Base-by-base conservation (phyloP, 495 filamentous ascomycete species). In the Tetracladium setigerum region DNA sequence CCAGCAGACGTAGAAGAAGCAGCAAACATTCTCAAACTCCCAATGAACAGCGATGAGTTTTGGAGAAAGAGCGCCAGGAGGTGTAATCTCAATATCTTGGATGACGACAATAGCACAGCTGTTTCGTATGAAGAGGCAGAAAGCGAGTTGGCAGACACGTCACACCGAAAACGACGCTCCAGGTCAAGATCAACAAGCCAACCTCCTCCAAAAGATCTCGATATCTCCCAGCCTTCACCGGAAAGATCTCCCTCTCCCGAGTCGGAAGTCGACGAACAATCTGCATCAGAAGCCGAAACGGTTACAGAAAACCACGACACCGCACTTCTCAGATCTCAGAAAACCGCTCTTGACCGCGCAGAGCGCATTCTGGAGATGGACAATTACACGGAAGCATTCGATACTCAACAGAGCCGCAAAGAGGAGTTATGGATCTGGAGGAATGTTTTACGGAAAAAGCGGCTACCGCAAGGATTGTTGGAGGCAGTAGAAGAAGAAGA, bases 1-100 rank as follows among this genome's bases (percentile, higher is more conserved):
- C 52, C 44, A 3, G 61, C 66, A 35, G 89, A 95, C 56, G 84
- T 91, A 1, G 56, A 66, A 17, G 78, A 83, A 1, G 86, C 87
- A 0, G 59, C 79, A 2, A 66, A 81, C 10, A 73, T 76, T 1
- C 60, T 86, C 0, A 67, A 72, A 0, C 50, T 86, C 46, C 53
- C 64, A 30, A 38, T 45, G 4, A 62, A 77, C 41, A 61, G 57
- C 6, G 54, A 54, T 12, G 63, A 77, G 11, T 81, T 79, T 41
- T 88, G 86, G 79, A 65, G 67, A n/a, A 62, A 60, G 2, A 60
- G 73, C 24, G 71, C 86, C 6, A 71, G 84, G 44, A 71, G 81
- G 51, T 71, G 82, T 52, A 62, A 71, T 27, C 49, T 89, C 5
- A 56, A 70, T 19, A 78, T 90, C 11, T 66, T 68, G 30, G 70